Evolutionary conservation across 371 early-diverging fungal genomes (phyloP), one percentile per base, ranked within the genome.

Genomic region (Lichtheimia ornata): DNA sequence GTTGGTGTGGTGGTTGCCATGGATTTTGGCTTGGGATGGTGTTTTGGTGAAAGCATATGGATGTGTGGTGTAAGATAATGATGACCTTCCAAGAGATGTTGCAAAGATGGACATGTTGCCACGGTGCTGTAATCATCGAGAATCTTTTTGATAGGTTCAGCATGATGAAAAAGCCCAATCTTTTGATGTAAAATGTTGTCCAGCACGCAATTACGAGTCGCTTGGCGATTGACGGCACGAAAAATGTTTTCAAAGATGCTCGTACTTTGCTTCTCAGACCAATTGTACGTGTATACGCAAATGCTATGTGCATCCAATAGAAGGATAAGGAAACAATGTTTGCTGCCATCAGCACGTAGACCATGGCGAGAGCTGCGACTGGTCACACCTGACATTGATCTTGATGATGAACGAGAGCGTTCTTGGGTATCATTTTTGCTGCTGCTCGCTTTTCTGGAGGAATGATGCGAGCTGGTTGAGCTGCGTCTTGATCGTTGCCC

Each of bases 211-310:
- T 71, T 80, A 1, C 90, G 82, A 28, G 82, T 71, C 62, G 74
- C 74, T 59, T 88, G 86, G 66, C 86, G 79, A n/a, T 50, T 55
- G 0, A 69, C 65, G 22, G 68, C 50, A 11, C 64, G 71, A 24
- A 58, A 58, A 6, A 77, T 60, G 7, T 75, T 75, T 2, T 79
- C 69, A 63, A 90, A 88, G 15, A 91, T 54, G 20, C 79, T 79
- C 5, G 86, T 84, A 27, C 77, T 79, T n/a, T 80, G 59, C 0
- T 70, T 52, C 47, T 85, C 81, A 1, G 84, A 72, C 87, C 90
- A 88, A 63, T 92, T 94, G 67, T 91, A 91, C 0, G 91, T 87
- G 55, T 84, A 89, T 0, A 83, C 75, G 3, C 83, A 76, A 1
- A 94, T 69, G 15, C 77, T 65, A 56, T 74, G 72, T n/a, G 77